A percentile compares a stretch with the other conserved stretches of the same genome.
Evolutionary conservation across 2,329 filamentous ascomycete genomes (phyloP).

Genomic region (Phyllosticta citriasiana): DNA sequence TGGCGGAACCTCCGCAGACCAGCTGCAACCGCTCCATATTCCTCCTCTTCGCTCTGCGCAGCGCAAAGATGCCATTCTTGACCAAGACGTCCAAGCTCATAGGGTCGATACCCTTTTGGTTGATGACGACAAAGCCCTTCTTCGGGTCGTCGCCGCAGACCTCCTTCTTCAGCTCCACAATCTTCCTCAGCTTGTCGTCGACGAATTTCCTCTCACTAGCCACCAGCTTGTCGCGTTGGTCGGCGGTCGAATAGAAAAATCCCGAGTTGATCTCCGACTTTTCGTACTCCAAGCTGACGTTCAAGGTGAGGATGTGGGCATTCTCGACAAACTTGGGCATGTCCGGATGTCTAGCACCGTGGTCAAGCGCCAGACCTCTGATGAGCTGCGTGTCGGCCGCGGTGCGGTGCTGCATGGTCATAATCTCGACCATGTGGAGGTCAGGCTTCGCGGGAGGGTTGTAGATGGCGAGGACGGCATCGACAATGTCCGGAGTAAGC

Average conservation of each 20-base stretch:
- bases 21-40: slow-evolving; percentile 99
- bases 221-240: slow-evolving; percentile 94
- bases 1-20: slow-evolving; percentile 78
- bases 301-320: slow-evolving; percentile 87
- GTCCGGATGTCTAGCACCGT: slow-evolving; percentile 91
- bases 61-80: slow-evolving; percentile 94
- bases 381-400: slow-evolving; percentile 95
- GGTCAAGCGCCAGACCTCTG: slow-evolving; percentile 82
- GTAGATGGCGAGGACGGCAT: slow-evolving; percentile 92
- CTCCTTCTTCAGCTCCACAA: slow-evolving; percentile 95
- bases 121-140: slow-evolving; percentile 96
- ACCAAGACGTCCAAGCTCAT: slow-evolving; percentile 90
- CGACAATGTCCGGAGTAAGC: slow-evolving; percentile 90
- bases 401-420: slow-evolving; percentile 99
- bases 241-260: slow-evolving; percentile 96
- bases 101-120: slow-evolving; percentile 98
- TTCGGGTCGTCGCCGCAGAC: slow-evolving; percentile 87
- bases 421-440: slow-evolving; percentile 98
- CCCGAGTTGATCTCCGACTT: slow-evolving; percentile 99
- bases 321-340: slow-evolving; percentile 97
- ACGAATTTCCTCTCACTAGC: slow-evolving; percentile 95
- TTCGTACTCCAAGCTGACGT: slow-evolving; percentile 96
- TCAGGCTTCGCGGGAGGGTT: slow-evolving; percentile 84
- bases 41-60: slow-evolving; percentile 88
- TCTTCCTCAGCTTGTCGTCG: slow-evolving; percentile 92